A percentile compares a stretch with the other conserved stretches of the same genome.
These are phyloP conservation scores for Martiniozyma asiatica DNA, from an alignment of 1,139 yeast genomes.

Conservation along the genomic window DNA sequence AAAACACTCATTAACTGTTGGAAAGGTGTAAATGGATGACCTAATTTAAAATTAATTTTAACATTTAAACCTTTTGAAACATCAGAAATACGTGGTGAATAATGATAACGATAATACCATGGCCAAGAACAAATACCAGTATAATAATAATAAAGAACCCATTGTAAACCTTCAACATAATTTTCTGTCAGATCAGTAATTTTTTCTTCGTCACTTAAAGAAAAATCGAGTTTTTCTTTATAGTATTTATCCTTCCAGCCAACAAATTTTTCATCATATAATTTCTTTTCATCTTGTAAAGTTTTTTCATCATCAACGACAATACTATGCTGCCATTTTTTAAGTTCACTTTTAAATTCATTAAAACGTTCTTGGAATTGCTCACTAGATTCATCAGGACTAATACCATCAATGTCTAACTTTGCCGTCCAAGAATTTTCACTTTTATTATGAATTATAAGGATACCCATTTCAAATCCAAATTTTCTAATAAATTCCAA, in stretches of 20 bases:
- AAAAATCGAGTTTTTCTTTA: slow-evolving; percentile 61
- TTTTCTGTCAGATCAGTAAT: slow-evolving; percentile 60
- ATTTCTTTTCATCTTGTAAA: slow-evolving; percentile 46
- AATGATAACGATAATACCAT: slow-evolving; percentile 83
- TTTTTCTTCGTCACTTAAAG: slow-evolving; percentile 44
- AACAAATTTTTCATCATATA: slow-evolving; percentile 64
- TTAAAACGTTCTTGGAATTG: slow-evolving; percentile 41
- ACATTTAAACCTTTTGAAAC: slow-evolving; percentile 56
- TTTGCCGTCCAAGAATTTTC: slow-evolving; percentile 43
- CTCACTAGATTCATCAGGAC: slow-evolving; percentile 50
- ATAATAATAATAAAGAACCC: slow-evolving; percentile 88
- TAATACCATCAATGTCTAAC: slow-evolving; percentile 65
- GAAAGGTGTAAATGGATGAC: slow-evolving; percentile 80
- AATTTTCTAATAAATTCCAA: slow-evolving; percentile 49
- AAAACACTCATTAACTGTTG: slow-evolving; percentile 97
- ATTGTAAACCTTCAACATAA: slow-evolving; percentile 86
- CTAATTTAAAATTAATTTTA: slow-evolving; percentile 50
- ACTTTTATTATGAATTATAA: slow-evolving; percentile 50
- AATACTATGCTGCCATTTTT: slow-evolving; percentile 63
- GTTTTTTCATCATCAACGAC: slow-evolving; percentile 50
- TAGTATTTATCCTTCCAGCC: slow-evolving; percentile 81
- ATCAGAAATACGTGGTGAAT: slow-evolving; percentile 89
- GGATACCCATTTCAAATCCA: slow-evolving; percentile 55
- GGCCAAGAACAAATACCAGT: slow-evolving; percentile 90
- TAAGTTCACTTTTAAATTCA: slow-evolving; percentile 35